Conservation (phyloP, 2,329 filamentous ascomycete genomes). For the Metarhizium brunneum region DNA sequence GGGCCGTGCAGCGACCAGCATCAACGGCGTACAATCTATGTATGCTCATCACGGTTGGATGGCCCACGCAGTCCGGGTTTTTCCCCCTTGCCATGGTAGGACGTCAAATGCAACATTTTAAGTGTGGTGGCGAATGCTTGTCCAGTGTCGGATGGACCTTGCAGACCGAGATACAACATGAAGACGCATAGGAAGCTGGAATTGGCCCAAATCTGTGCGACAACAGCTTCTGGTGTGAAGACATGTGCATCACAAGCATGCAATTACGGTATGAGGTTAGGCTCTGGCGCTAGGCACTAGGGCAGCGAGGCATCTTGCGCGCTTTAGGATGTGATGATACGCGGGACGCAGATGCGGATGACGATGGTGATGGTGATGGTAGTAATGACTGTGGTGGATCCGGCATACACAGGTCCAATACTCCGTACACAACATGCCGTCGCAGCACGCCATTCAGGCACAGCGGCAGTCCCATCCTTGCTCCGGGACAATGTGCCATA, state of each 20-base stretch:
- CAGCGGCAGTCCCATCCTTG: neutral
- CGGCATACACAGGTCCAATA: neutral
- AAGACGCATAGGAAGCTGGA: neutral
- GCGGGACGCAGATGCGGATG: too few relatives aligned
- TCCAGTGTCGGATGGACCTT: neutral
- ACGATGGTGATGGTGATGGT: too few relatives aligned
- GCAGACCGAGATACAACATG: neutral
- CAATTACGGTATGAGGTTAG: neutral
- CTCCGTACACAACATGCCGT: neutral
- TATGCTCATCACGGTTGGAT: too few relatives aligned
- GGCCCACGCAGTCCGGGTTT: neutral
- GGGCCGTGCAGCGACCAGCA: too few relatives aligned
- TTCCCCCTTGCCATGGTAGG: too few relatives aligned
- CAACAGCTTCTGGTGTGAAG: neutral
- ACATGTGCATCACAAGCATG: neutral
- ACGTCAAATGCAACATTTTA: neutral
- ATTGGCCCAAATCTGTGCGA: neutral
- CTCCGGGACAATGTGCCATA: neutral
- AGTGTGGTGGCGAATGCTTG: neutral
- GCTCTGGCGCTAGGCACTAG: neutral
- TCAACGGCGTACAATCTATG: too few relatives aligned
- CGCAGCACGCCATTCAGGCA: neutral
- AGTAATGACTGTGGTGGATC: too few relatives aligned
- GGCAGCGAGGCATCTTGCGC: too few relatives aligned
- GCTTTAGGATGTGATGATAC: too few relatives aligned